Evolutionary conservation across 768 basidiomycete genomes (phyloP), one percentile per base, ranked within the genome.

Genomic region (Suillus bovinus): DNA sequence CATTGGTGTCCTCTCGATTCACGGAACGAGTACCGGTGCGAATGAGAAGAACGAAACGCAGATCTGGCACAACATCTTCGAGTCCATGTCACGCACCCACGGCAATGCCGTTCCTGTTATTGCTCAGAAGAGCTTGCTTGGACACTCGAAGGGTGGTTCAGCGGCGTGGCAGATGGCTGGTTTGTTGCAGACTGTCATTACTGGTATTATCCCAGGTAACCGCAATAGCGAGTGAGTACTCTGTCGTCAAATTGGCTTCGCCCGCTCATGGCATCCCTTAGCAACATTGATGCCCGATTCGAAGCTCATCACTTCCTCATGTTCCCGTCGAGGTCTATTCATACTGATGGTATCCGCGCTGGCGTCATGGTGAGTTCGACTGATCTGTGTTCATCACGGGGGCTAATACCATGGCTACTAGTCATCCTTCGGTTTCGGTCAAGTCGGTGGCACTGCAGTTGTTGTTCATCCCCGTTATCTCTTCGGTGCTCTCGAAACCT

Each of bases 111-210:
- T 96, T 53, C 97, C 97, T 5, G 88, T 97, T 70, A 90, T 99
- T 76, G 94, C 97, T 3, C 97, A 99, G 77, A 99, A 99, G 84
- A 94, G 91, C 74, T 82, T 99, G 56, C 90, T 96, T 34, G 97
- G 97, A 64, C 96, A 99, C 73, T 89, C 96, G 13, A 99, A 99
- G 82, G 97, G 97, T 75, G 97, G 96, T 64, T 93, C 97, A n/a
- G 96, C 96, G 60, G 92, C 95, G 2, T 98, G 95, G 96, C 93
- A 95, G 78, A 86, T 97, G 83, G 89, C 88, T 69, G 97, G 97
- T 67, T 82, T 99, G 60, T 77, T 94, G 60, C 95, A 99, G 74
- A 87, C 88, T 13, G 83, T 99, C 64, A 82, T 81, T 65, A 86
- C 87, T 50, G 97, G 96, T 58, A 84, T 96, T 65, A 82, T 99